Base-by-base conservation (phyloP, 179 eudicot genomes). In the Silene coronaria region DNA sequence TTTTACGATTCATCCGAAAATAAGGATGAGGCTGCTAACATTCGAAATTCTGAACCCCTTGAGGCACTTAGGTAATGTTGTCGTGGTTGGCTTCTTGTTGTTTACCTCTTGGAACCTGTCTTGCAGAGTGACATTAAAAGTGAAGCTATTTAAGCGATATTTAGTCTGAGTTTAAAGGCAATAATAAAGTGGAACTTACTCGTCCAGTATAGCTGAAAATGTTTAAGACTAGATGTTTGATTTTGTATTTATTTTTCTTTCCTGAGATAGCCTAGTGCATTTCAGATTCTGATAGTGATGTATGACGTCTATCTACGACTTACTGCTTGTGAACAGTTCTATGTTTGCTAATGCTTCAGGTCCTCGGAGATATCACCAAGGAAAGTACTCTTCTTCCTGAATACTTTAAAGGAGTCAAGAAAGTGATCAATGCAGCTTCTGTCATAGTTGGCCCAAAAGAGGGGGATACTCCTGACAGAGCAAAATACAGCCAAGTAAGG, bases 391-490 rank as follows among this genome's bases (percentile, higher is more conserved):
- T 94, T 53, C 72, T 78, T 12, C 96, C 96, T 23, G 94, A 92
- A 75, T 84, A 88, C 83, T 94, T 94, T 75, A 89, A 88, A 84
- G 98, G 92, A 79, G 96, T 94, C 55, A 92, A 75, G 79, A 89
- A 83, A 85, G 94, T 94, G 21, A 88, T 94, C 22, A 94, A 87
- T 83, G 89, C 91, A 83, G 91, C 84, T 78, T 94, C 98, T 61
- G 98, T 92, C 79, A 92, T 92, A 70, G 92, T 92, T 78, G 97
- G 98, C 65, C 98, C 97, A 6, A 94, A 94, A 79, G 98, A 94
- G 87, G 98, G 98, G 64, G 98, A 92, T 76, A 92, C 98, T 77
- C 96, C 98, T 77, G 96, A 94, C 59, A 83, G 97, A 84, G 94
- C 85, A 62, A 94, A 94, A 78, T 94, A 94, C 82, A 92, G 97